phyloP scores from a whole-genome alignment of 306 rosid genomes.

The Astragalus membranaceus region DNA sequence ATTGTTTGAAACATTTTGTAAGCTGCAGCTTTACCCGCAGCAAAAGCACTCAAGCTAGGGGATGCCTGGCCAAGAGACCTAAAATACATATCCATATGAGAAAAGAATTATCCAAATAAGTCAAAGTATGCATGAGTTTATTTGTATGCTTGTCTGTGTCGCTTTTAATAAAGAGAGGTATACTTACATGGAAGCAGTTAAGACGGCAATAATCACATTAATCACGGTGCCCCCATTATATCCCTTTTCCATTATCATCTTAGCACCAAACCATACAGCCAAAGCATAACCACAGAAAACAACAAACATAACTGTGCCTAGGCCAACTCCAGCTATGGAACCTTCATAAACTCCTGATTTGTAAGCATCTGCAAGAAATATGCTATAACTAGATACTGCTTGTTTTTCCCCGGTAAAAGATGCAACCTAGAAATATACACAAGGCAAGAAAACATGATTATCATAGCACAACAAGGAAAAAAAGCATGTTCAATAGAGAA shows the following conservation, averaged over 20 bases:
- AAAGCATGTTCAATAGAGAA: background rate
- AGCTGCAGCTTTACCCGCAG: slow-evolving; percentile 92
- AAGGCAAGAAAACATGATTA: background rate
- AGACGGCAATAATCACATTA: slow-evolving; percentile 66
- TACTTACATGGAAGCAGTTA: slow-evolving; percentile 80
- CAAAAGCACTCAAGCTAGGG: slow-evolving; percentile 87
- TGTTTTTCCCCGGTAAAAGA: slow-evolving; percentile 85
- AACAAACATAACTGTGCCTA: slow-evolving; percentile 53
- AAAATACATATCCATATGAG: slow-evolving; percentile 10
- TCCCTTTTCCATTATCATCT: slow-evolving; percentile 68
- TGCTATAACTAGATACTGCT: slow-evolving; percentile 49
- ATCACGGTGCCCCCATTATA: slow-evolving; percentile 71
- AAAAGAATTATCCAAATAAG: background rate
- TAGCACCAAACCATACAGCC: slow-evolving; percentile 83
- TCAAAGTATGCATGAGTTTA: no score
- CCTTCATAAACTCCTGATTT: slow-evolving; percentile 73
- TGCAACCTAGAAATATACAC: slow-evolving; percentile 53
- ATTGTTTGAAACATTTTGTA: slow-evolving; percentile 86
- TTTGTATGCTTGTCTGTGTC: no score
- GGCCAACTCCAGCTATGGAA: slow-evolving; percentile 49
- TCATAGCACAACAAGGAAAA: slow-evolving; percentile 2
- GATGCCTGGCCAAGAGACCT: slow-evolving; percentile 91
- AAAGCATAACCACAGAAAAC: slow-evolving; percentile 56
- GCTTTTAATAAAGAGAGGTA: background rate
- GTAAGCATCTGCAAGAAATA: slow-evolving; percentile 59